Base-by-base conservation (phyloP, 78 protist genomes). In the Pelomyxa schiedti region DNA sequence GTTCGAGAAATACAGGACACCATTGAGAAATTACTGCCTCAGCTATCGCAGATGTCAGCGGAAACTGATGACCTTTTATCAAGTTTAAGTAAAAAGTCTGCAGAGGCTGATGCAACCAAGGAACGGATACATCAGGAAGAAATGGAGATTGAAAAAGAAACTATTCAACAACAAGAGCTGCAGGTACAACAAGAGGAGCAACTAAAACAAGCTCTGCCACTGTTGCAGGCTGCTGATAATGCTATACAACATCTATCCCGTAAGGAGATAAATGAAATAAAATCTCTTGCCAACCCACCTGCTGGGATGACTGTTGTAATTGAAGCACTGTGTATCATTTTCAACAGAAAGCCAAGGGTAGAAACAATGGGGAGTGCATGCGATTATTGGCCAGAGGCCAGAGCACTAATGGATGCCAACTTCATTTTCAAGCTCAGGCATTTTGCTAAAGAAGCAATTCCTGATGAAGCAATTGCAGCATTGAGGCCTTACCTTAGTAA, bases 271-370 rank as follows among this genome's bases (percentile, higher is more conserved):
- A 30, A 42, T 3, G 92, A 81, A 67, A 53, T 93, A 26, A 66
- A 78, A 63, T 29, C 89, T n/a, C 66, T 90, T 69, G 28, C 65
- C 30, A n/a, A 29, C 22, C 97, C 97, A 42, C 97, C 97, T 1
- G 42, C 42, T 28, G 82, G 80, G 24, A 89, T 94, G 39, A 42
- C 26, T 73, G 24, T 75, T 8, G 82, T 78, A n/a, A 47, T 88
- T 40, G 89, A 86, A 75, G 90, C 92, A 8, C 89, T 94, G 69
- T 87, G 92, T 84, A 74, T 84, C 66, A 32, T 90, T 8, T 42
- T 47, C 69, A 58, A 69, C 22, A 6, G 3, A 41, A 69, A 73
- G 47, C 88, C 88, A 0, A 47, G 28, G 24, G 63, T 68, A 4
- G 41, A 68, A 53, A 67, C 53, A 26, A 64, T 64, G 6, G 82